phyloP scores from a whole-genome alignment of 202 grass and related monocot genomes.

The Thinopyrum obtusiflorum region DNA sequence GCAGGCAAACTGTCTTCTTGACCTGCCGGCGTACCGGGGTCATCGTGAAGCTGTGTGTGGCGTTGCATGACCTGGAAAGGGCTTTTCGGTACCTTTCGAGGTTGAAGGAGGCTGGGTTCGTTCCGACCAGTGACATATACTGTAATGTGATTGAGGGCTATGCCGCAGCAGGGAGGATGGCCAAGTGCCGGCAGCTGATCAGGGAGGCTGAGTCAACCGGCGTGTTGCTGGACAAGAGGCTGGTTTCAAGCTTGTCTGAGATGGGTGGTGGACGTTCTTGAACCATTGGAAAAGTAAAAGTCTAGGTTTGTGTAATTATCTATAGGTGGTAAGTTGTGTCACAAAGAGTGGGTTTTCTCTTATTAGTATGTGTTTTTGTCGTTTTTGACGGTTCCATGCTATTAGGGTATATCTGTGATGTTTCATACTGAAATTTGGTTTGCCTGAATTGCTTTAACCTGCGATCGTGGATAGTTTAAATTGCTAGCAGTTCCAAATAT shows the following conservation, averaged over 20 bases:
- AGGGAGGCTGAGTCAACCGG: slow-evolving; percentile 57
- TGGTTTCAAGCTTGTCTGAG: slow-evolving; percentile 33
- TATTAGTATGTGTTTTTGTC: not conserved
- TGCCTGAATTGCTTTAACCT: not conserved
- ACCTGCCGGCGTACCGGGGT: slow-evolving; percentile 82
- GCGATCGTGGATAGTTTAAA: not conserved
- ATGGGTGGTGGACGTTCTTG: not conserved
- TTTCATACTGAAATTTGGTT: not conserved
- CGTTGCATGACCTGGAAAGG: slow-evolving; percentile 54
- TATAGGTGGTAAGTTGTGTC: not conserved
- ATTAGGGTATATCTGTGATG: not conserved
- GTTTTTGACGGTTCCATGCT: not conserved
- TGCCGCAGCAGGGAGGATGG: slow-evolving; percentile 44
- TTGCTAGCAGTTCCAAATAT: not conserved
- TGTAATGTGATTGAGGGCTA: slow-evolving; percentile 51
- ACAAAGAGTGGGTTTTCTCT: not conserved
- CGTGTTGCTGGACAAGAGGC: slow-evolving; percentile 55
- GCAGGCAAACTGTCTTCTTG: slow-evolving; percentile 49
- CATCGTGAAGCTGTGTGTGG: slow-evolving; percentile 59
- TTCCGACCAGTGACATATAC: slow-evolving; percentile 65
- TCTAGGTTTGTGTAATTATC: not conserved
- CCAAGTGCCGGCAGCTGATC: slow-evolving; percentile 56
- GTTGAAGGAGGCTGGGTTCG: slow-evolving; percentile 71
- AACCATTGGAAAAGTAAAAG: not conserved
- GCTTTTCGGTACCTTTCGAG: slow-evolving; percentile 56